Evolutionary conservation across 1,284 basidiomycete species (phyloP).

Genomic region (Veloboletus limbatus): DNA sequence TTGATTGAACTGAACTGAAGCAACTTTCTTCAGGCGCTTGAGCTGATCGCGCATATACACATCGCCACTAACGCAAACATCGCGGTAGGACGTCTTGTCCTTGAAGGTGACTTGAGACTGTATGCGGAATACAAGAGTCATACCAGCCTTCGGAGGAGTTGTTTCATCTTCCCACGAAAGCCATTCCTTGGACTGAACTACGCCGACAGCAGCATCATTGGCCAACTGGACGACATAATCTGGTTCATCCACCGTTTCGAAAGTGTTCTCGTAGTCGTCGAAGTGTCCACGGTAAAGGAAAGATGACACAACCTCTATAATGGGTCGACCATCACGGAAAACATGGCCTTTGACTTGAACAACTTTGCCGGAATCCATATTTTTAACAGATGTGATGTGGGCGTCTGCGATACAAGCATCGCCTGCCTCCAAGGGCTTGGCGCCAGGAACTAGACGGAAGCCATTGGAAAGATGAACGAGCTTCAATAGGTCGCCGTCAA

Average conservation of each 20-base stretch:
- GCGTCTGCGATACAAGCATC: slow-evolving; percentile 92
- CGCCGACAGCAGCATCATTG: slow-evolving; percentile 82
- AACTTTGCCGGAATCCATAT: slow-evolving; percentile 89
- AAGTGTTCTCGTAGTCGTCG: slow-evolving; percentile 92
- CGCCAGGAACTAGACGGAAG: slow-evolving; percentile 85
- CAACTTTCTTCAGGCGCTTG: slow-evolving; percentile 86
- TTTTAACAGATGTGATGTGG: slow-evolving; percentile 85
- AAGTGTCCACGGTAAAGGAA: slow-evolving; percentile 98
- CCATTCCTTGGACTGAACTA: slow-evolving; percentile 96
- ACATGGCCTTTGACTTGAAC: slow-evolving; percentile 92
- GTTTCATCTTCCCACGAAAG: slow-evolving; percentile 92
- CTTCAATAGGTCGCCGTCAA: slow-evolving; percentile 92
- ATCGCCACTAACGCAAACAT: slow-evolving; percentile 81
- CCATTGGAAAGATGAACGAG: slow-evolving; percentile 97
- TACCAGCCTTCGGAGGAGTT: slow-evolving; percentile 76
- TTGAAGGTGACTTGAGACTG: slow-evolving; percentile 87
- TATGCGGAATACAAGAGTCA: slow-evolving; percentile 86
- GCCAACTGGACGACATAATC: slow-evolving; percentile 81
- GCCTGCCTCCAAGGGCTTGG: slow-evolving; percentile 75
- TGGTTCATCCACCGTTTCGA: slow-evolving; percentile 87
- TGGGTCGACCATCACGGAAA: slow-evolving; percentile 68
- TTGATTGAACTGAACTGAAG: slow-evolving; percentile 81
- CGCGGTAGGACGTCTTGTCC: slow-evolving; percentile 84
- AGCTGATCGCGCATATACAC: slow-evolving; percentile 85
- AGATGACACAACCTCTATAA: slow-evolving; percentile 91